phyloP scores from a whole-genome alignment of 2,329 filamentous ascomycete species.

The Aspergillus vadensis region DNA sequence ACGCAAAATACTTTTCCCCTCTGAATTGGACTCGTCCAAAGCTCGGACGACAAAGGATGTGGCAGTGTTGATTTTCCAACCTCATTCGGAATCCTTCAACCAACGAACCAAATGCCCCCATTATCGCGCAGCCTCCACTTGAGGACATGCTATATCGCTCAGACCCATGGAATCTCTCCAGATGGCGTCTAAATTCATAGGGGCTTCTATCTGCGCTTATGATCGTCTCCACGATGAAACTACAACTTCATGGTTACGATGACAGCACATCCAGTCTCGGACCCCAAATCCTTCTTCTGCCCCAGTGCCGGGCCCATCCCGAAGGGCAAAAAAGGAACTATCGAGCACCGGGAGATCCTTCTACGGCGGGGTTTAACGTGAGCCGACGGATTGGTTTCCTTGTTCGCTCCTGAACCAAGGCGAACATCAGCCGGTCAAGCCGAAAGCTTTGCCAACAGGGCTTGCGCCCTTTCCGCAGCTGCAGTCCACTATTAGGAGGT shows the following conservation, averaged over 20 bases:
- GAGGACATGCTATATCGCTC: neutral
- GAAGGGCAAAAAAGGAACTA: neutral
- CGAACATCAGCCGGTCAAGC: conserved; percentile 7
- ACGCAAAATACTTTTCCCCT: neutral
- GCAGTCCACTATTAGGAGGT: neutral
- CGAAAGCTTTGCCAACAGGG: conserved; percentile 8
- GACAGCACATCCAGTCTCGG: neutral
- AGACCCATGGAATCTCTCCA: neutral
- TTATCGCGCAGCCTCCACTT: conserved; percentile 3
- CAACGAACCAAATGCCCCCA: conserved; percentile 3
- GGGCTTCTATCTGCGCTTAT: neutral
- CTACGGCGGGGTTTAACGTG: neutral
- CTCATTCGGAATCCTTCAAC: conserved; percentile 1
- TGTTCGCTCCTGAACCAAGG: neutral
- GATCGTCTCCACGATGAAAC: neutral
- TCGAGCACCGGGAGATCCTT: neutral
- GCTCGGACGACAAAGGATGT: conserved; percentile 11
- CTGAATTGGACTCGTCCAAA: neutral
- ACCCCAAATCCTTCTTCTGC: conserved; percentile 7
- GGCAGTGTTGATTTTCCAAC: conserved; percentile 6
- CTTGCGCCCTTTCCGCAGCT: neutral
- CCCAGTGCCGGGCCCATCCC: neutral
- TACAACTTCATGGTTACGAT: neutral
- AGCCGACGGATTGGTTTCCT: conserved; percentile 4
- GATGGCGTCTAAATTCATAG: neutral